Evolutionary conservation across 176 grass and related monocot genomes (phyloP), one percentile per base, ranked within the genome.

Genomic region (Aegilops speltoides): DNA sequence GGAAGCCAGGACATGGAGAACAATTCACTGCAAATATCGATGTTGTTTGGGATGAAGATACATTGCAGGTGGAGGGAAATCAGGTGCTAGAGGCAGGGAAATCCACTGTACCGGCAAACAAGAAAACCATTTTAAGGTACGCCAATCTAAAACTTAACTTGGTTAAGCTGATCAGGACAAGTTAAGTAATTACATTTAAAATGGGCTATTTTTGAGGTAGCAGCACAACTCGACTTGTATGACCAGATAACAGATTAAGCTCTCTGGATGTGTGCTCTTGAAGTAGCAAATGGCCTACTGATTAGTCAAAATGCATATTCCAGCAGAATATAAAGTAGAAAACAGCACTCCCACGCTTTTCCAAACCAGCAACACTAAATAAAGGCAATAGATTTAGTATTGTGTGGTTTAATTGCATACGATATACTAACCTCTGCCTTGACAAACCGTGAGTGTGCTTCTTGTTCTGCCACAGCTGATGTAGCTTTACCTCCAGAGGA

Each of bases 401-500:
- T 36, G 36, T 86, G 73, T 22, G 68, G 65, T 57, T 57, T 68
- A 63, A 59, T 22, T 59, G 19, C 33, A 85, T 70, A 83, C 17
- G 10, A 85, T 6, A 68, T 26, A 82, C 89, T 79, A 63, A 98
- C 95, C 93, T 98, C 91, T 73, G 62, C 89, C 46, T 84, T 68
- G 24, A 75, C 32, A 57, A 77, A 87, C 64, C 40, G 82, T 75
- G 83, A 84, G 77, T 77, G 76, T 28, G 64, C 65, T 67, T 87
- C 54, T 82, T 79, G 89, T 79, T 75, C 86, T 15, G 75, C 64
- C 41, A 80, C 40, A 33, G 66, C 13, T 23, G 75, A 63, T 63
- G 24, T 40, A 37, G 68, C 78, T 86, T 14, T 77, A 69, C 25
- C 48, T 76, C 40, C 78, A 7, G 77, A 85, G 75, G 70, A 87